These are phyloP conservation scores for Fusarium brachygibbosum DNA, from an alignment of 2,329 filamentous ascomycete species.

Conservation along the genomic window DNA sequence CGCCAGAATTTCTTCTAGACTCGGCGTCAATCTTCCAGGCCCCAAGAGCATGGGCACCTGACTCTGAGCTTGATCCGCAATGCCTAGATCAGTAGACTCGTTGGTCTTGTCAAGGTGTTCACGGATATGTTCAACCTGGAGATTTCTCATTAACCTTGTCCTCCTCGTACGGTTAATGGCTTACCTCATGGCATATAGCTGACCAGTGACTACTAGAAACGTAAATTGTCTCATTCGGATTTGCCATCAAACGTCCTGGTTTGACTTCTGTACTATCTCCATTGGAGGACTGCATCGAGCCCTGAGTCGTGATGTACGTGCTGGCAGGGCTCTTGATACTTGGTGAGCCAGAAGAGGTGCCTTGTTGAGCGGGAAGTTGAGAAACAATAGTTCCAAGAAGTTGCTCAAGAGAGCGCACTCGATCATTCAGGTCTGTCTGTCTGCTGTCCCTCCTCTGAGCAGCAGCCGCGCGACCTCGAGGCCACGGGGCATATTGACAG, in stretches of 20 bases:
- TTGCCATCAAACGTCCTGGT: slow-evolving; percentile 30
- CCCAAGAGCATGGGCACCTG: slow-evolving; percentile 33
- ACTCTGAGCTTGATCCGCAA: slow-evolving; percentile 6
- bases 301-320: background rate
- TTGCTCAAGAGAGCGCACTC: slow-evolving; percentile 35
- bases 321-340: slow-evolving; percentile 9
- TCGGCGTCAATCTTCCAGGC: background rate
- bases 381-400: slow-evolving; percentile 37
- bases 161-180: rapidly evolving
- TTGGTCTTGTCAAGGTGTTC: slow-evolving; percentile 25
- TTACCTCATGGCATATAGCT: slow-evolving; percentile 37
- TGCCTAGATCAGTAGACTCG: background rate
- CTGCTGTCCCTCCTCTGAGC: slow-evolving; percentile 10
- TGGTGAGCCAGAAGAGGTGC: background rate
- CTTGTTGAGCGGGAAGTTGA: slow-evolving; percentile 18
- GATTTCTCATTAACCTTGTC: rapidly evolving
- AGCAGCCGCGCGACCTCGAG: slow-evolving; percentile 13
- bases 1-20: slow-evolving; percentile 27
- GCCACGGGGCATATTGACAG: slow-evolving; percentile 31
- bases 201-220: slow-evolving; percentile 42
- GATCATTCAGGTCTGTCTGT: slow-evolving; percentile 31
- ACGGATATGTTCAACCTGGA: slow-evolving; percentile 31
- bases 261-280: slow-evolving; percentile 13
- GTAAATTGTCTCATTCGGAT: slow-evolving; percentile 37
- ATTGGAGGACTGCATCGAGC: slow-evolving; percentile 4